phyloP scores from a whole-genome alignment of 805 yeast species.

The Hanseniaspora taiwanica region DNA sequence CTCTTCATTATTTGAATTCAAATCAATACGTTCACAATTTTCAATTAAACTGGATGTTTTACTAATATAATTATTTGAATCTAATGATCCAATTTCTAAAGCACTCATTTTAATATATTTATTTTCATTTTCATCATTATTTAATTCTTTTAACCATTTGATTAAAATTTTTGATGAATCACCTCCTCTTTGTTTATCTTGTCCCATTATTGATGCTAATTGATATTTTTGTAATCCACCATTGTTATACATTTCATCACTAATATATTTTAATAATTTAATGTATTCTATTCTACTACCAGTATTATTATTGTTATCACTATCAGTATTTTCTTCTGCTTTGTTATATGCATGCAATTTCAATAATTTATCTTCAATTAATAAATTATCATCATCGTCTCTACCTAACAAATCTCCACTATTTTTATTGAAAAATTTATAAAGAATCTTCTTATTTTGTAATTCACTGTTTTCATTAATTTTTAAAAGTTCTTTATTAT shows the following conservation, averaged over 20 bases:
- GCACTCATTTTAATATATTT: conserved; percentile 24
- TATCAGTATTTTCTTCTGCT: not conserved
- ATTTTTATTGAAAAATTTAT: conserved; percentile 2
- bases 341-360: conserved; percentile 8
- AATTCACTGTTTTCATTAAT: conserved; percentile 9
- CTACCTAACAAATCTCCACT: no score
- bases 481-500: conserved; percentile 18
- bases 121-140: not conserved
- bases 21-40: conserved; percentile 52
- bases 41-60: conserved; percentile 36
- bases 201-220: conserved; percentile 77
- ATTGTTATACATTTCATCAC: conserved; percentile 42
- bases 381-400: conserved; percentile 7
- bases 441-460: conserved; percentile 1
- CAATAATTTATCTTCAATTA: conserved; percentile 8
- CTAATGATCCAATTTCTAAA: conserved; percentile 75
- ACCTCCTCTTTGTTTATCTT: conserved; percentile 66
- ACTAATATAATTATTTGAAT: conserved; percentile 55
- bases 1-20: conserved; percentile 61
- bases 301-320: conserved; percentile 7
- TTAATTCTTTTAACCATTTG: conserved; percentile 46
- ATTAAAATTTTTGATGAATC: conserved; percentile 76
- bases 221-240: conserved; percentile 81
- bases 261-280: conserved; percentile 36
- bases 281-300: conserved; percentile 5